phyloP scores from a whole-genome alignment of 2,329 filamentous ascomycete genomes.

The Verticillium klebahnii region DNA sequence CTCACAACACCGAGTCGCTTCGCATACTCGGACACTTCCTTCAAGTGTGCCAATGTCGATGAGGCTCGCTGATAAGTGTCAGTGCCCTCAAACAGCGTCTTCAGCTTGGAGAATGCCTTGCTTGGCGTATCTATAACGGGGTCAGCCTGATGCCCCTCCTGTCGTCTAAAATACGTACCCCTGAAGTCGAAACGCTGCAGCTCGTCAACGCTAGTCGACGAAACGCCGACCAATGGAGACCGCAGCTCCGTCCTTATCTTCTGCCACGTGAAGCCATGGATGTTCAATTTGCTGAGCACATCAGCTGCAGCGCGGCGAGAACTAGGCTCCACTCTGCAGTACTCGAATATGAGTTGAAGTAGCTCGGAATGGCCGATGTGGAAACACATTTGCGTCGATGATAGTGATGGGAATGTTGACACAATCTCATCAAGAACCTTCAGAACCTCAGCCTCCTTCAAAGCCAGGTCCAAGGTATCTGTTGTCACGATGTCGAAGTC shows the following conservation, averaged over 20 bases:
- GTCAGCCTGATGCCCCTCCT: neutral
- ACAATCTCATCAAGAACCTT: constrained; percentile 94
- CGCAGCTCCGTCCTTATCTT: constrained; percentile 79
- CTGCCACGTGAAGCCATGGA: constrained; percentile 74
- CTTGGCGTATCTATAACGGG: constrained; percentile 41
- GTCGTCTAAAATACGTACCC: constrained; percentile 39
- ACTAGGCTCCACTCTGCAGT: constrained; percentile 70
- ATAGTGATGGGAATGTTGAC: constrained; percentile 70
- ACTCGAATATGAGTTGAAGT: constrained; percentile 82
- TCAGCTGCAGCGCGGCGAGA: constrained; percentile 74
- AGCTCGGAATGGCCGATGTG: constrained; percentile 86
- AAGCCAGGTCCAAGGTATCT: constrained; percentile 72
- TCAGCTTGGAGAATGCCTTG: constrained; percentile 54
- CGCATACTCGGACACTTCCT: constrained; percentile 70
- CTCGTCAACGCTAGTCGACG: constrained; percentile 86
- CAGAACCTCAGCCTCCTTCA: constrained; percentile 90
- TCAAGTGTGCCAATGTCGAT: constrained; percentile 73
- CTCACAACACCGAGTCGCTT: constrained; percentile 69
- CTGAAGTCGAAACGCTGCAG: constrained; percentile 88
- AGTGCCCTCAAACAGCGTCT: constrained; percentile 56
- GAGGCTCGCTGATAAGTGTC: constrained; percentile 71
- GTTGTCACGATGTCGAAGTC: constrained; percentile 95
- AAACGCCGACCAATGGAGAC: constrained; percentile 74
- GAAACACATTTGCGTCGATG: constrained; percentile 74
- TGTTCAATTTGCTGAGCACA: constrained; percentile 80